Base-by-base conservation (phyloP, 2,329 filamentous ascomycete species). In the Dryadomyces sulphureus region DNA sequence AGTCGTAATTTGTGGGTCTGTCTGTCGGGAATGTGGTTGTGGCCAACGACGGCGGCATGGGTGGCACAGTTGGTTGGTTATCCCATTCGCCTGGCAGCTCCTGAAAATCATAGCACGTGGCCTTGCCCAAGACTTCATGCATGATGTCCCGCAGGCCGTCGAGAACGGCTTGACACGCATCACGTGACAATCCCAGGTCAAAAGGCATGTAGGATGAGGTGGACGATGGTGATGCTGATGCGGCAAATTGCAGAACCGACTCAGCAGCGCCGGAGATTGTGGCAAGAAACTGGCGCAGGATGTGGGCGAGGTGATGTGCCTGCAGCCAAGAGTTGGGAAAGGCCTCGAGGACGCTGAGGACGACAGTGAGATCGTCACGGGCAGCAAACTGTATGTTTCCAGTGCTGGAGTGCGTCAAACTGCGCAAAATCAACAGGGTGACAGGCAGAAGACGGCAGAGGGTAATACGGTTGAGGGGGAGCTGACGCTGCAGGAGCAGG, bases 381-480 rank as follows among this genome's bases (percentile, higher is more conserved):
- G 58, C 58, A 0, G 56, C 53, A 36, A 59, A 60, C 1, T 60
- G 50, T 1, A 51, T 25, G 38, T 48, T 48, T 7, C 52, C 52
- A 6, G 48, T 49, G 7, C 50, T 53, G 45, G 54, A 56, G 4
- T 46, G 39, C 11, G 53, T 32, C 27, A 53, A 54, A 38, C 53
- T 48, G 48, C 64, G 61, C 50, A 67, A 54, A n/a, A 66, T 48
- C 6, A 67, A 51, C 8, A 65, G 45, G 2, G 58, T 57, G 11
- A 65, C 58, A 8, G 65, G 62, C 6, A 66, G 54, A 3, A 65
- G 48, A 2, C 66, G 60, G 45, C 59, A 65, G 2, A 69, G 52
- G 0, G 65, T 66, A 2, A 67, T 57, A 19, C 61, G 60, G 48
- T 69, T 69, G 5, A 69, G 54, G 0, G 66, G 65, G 1, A 68